Evolutionary conservation across 2,329 filamentous ascomycete genomes (phyloP).

Genomic region (Lanzia echinophila): DNA sequence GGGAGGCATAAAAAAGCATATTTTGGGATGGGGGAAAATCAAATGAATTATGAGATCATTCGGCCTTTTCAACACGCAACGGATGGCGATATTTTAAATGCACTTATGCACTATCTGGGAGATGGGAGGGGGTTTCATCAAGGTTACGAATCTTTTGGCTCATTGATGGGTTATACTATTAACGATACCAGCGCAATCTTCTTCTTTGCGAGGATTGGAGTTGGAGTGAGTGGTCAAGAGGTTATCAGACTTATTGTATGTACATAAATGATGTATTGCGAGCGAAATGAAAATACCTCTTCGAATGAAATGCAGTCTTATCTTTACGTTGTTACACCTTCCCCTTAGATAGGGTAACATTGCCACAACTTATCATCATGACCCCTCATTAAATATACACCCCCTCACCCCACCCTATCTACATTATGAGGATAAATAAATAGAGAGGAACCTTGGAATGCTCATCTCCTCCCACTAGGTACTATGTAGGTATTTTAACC

Average conservation of each 20-base stretch:
- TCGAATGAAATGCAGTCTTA: too few species aligned
- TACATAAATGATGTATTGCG: not conserved
- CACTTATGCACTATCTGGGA: not conserved
- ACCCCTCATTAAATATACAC: too few species aligned
- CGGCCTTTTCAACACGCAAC: not conserved
- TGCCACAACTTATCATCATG: too few species aligned
- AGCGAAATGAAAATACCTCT: not conserved
- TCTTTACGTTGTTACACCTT: too few species aligned
- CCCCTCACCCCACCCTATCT: too few species aligned
- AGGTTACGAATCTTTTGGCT: not conserved
- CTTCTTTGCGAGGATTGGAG: not conserved
- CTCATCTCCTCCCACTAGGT: too few species aligned
- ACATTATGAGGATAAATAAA: too few species aligned
- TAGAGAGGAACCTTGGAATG: too few species aligned
- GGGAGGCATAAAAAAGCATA: slow-evolving; percentile 3
- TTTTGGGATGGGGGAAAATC: slow-evolving; percentile 4
- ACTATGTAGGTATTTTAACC: too few species aligned
- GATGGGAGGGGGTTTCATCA: not conserved
- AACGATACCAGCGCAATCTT: not conserved
- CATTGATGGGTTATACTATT: not conserved
- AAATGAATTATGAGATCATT: not conserved
- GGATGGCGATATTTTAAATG: not conserved
- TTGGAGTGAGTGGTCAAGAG: not conserved
- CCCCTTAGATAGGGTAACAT: too few species aligned
- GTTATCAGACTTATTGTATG: not conserved